phyloP scores from a whole-genome alignment of 495 filamentous ascomycete genomes.

The Tuber umbilicatum region DNA sequence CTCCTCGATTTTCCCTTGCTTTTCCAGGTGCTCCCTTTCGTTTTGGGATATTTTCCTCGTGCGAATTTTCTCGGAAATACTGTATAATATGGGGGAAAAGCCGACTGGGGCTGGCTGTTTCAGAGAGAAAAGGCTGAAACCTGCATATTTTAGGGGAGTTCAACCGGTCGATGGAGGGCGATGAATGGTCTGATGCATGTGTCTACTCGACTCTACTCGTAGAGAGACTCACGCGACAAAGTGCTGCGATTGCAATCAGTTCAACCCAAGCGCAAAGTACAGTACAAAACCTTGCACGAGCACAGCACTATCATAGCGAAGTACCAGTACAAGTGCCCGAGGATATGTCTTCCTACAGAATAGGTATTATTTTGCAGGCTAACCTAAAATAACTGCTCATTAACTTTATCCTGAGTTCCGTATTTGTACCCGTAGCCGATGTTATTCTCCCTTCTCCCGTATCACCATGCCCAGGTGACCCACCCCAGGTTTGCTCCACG shows the following conservation, averaged over 20 bases:
- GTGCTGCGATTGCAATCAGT: not conserved
- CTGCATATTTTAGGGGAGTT: not conserved
- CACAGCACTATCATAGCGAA: no score
- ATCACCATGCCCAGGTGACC: not conserved
- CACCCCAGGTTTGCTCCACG: not conserved
- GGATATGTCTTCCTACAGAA: not conserved
- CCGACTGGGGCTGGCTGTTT: not conserved
- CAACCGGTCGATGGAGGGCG: not conserved
- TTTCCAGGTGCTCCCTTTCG: not conserved
- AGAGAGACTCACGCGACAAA: not conserved
- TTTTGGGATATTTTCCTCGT: not conserved
- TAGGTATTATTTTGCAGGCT: not conserved
- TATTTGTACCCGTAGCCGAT: not conserved
- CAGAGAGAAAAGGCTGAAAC: constrained; percentile 2
- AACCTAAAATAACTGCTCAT: not conserved
- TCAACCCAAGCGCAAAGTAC: not conserved
- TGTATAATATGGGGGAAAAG: no score
- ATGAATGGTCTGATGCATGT: not conserved
- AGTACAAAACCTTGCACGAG: no score
- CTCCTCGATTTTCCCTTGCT: not conserved
- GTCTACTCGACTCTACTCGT: not conserved
- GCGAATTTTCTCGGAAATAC: not conserved
- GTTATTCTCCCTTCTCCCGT: not conserved
- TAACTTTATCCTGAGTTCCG: not conserved
- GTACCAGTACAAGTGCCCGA: not conserved